These are phyloP conservation scores for Cichorium intybus DNA, from an alignment of 140 eudicot genomes.

Conservation along the genomic window DNA sequence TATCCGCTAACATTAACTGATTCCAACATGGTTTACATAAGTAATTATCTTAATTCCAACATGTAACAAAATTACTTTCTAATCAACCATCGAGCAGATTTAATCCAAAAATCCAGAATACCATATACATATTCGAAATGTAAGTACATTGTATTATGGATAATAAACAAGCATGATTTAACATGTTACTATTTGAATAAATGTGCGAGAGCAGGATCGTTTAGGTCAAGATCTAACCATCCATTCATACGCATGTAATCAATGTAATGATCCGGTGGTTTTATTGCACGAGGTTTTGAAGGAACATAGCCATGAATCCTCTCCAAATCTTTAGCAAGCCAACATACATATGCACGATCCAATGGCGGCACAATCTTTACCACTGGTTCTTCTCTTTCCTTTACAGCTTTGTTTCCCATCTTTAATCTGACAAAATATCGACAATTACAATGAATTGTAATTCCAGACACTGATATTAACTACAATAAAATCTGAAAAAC, in stretches of 20 bases:
- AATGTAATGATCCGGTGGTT: slow-evolving; percentile 76
- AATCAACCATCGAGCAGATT: no score
- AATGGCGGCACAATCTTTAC: slow-evolving; percentile 66
- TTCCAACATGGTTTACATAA: background rate
- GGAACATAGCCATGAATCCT: slow-evolving; percentile 60
- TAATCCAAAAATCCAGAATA: no score
- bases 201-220: slow-evolving; percentile 85
- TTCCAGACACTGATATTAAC: background rate
- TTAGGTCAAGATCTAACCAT: slow-evolving; percentile 68
- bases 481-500: background rate
- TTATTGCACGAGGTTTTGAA: slow-evolving; percentile 43
- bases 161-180: no score
- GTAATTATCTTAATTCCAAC: background rate
- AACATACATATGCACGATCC: slow-evolving; percentile 50
- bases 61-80: background rate
- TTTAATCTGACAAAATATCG: slow-evolving; percentile 1
- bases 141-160: no score
- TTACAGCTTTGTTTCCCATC: slow-evolving; percentile 82
- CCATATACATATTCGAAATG: no score
- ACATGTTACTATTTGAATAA: slow-evolving; percentile 39
- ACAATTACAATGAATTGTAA: background rate
- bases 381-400: slow-evolving; percentile 43
- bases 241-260: slow-evolving; percentile 79
- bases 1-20: background rate
- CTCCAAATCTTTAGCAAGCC: slow-evolving; percentile 72